Conservation (phyloP, 768 basidiomycete genomes). For the Mycena haematopus region DNA sequence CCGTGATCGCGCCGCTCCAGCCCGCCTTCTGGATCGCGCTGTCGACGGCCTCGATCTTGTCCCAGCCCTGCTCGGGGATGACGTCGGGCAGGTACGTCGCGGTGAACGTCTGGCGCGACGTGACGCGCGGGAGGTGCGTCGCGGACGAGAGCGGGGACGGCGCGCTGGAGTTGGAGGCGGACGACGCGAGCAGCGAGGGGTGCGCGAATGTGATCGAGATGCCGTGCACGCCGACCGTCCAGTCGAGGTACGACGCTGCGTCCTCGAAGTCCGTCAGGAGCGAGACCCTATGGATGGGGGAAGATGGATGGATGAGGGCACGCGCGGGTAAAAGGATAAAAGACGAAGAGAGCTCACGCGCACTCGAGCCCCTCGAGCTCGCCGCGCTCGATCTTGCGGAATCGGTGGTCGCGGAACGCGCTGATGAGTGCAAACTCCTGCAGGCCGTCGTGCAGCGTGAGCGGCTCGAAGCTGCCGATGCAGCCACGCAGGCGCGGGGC, state of each 20-base stretch:
- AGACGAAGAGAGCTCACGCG: conserved; percentile 58
- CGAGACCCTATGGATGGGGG: conserved; percentile 66
- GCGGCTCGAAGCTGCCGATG: conserved; percentile 90
- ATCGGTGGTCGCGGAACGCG: conserved; percentile 88
- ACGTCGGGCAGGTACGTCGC: conserved; percentile 96
- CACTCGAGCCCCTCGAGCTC: conserved; percentile 88
- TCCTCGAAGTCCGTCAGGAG: conserved; percentile 94
- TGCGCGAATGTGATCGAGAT: conserved; percentile 89
- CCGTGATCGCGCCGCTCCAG: conserved; percentile 82
- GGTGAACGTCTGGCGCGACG: conserved; percentile 66
- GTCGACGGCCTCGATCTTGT: conserved; percentile 86
- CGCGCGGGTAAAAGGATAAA: not conserved
- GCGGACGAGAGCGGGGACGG: conserved; percentile 79
- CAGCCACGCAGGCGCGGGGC: conserved; percentile 82
- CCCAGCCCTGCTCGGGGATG: conserved; percentile 93
- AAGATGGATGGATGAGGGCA: conserved; percentile 1
- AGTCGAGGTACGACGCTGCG: conserved; percentile 85
- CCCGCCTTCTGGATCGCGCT: conserved; percentile 95
- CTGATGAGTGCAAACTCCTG: conserved; percentile 92
- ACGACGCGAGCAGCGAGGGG: conserved; percentile 61
- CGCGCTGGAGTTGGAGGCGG: conserved; percentile 60
- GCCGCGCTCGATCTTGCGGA: conserved; percentile 75
- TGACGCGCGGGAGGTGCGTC: conserved; percentile 55
- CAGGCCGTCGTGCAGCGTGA: conserved; percentile 76
- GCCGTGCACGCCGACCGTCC: conserved; percentile 92